These are phyloP conservation scores for Pichia sp. DNA, from an alignment of 1,139 yeast species.

Conservation along the genomic window DNA sequence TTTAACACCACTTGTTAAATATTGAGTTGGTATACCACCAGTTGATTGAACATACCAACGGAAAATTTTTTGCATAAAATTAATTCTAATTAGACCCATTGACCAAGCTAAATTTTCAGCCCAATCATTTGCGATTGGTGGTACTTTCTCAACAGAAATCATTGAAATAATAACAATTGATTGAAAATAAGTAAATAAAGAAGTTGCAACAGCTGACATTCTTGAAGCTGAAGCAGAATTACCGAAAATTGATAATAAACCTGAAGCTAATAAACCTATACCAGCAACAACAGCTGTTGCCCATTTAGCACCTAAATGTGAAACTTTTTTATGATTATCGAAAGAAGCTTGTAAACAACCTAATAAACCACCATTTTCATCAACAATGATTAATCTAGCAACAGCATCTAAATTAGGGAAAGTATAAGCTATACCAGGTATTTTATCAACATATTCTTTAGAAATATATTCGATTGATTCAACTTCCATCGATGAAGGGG, in stretches of 20 bases:
- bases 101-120: slow-evolving; percentile 79
- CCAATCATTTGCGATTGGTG: slow-evolving; percentile 80
- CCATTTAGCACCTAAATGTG: slow-evolving; percentile 76
- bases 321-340: slow-evolving; percentile 65
- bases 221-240: slow-evolving; percentile 75
- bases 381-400: slow-evolving; percentile 43
- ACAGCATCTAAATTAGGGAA: slow-evolving; percentile 79
- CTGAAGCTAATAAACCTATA: slow-evolving; percentile 62
- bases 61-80: slow-evolving; percentile 68
- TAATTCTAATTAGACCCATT: slow-evolving; percentile 65
- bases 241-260: slow-evolving; percentile 63
- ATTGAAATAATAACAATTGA: slow-evolving; percentile 65
- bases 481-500: slow-evolving; percentile 62
- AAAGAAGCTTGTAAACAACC: slow-evolving; percentile 68
- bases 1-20: slow-evolving; percentile 45
- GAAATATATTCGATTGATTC: slow-evolving; percentile 57
- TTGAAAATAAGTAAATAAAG: slow-evolving; percentile 70
- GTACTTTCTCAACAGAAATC: slow-evolving; percentile 66
- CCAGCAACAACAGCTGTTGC: slow-evolving; percentile 79
- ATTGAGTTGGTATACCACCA: slow-evolving; percentile 64
- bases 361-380: slow-evolving; percentile 36
- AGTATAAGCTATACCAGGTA: slow-evolving; percentile 65
- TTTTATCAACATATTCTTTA: slow-evolving; percentile 36
- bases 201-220: slow-evolving; percentile 66
- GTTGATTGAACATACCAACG: slow-evolving; percentile 78